A percentile compares a stretch with the other conserved stretches of the same genome.
Conservation (phyloP, 2,329 filamentous ascomycete species). For the Fusarium algeriense region DNA sequence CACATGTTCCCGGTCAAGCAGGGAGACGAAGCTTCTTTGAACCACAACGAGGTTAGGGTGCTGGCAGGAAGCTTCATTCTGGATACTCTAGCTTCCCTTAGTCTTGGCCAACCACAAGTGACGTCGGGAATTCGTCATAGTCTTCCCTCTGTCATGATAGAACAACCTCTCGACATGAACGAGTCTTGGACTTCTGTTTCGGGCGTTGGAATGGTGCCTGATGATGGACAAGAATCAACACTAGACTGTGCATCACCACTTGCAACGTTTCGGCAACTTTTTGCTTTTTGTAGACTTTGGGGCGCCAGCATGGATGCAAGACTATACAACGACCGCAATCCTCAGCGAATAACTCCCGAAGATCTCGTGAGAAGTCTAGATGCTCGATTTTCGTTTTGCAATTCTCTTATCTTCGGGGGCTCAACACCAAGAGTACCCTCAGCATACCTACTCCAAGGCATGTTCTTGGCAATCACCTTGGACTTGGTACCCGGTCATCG, state of each 20-base stretch:
- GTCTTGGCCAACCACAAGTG: slow-evolving; percentile 56
- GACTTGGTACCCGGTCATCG: slow-evolving; percentile 50
- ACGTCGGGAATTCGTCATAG: slow-evolving; percentile 37
- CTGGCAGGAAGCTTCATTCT: slow-evolving; percentile 71
- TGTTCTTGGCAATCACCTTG: slow-evolving; percentile 55
- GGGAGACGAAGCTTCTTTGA: slow-evolving; percentile 18
- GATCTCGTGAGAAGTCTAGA: slow-evolving; percentile 52
- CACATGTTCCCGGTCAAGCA: slow-evolving; percentile 41
- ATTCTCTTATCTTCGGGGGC: slow-evolving; percentile 53
- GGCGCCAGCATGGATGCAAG: slow-evolving; percentile 41
- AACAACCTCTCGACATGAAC: slow-evolving; percentile 22
- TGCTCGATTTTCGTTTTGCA: slow-evolving; percentile 54
- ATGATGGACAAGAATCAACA: slow-evolving; percentile 12
- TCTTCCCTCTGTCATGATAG: slow-evolving; percentile 29
- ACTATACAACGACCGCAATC: slow-evolving; percentile 26
- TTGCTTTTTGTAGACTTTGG: slow-evolving; percentile 54
- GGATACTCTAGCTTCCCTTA: slow-evolving; percentile 68
- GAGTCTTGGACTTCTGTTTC: slow-evolving; percentile 41
- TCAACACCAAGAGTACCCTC: slow-evolving; percentile 53
- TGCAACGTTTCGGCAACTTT: slow-evolving; percentile 59
- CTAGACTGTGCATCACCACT: slow-evolving; percentile 49
- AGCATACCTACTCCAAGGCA: slow-evolving; percentile 53
- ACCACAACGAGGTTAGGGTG: slow-evolving; percentile 40
- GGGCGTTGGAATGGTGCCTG: slow-evolving; percentile 30
- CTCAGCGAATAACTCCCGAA: slow-evolving; percentile 39